Base-by-base conservation (phyloP, 192 early-diverging fungal genomes). In the Coemansia sp. region DNA sequence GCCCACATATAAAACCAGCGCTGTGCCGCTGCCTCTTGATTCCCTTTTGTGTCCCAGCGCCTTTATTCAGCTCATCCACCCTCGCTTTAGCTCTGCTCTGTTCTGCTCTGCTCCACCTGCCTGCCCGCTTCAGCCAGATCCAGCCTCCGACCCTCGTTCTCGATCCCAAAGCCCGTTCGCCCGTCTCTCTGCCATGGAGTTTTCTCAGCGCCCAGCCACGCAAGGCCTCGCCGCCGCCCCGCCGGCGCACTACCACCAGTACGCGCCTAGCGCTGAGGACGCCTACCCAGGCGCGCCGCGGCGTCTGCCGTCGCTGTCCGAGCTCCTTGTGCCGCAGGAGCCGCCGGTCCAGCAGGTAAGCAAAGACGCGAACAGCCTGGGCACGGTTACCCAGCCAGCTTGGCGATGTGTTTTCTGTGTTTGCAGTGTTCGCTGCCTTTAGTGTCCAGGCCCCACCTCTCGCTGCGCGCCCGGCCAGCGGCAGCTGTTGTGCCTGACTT, bases 191-290 rank as follows among this genome's bases (percentile, higher is more conserved):
- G 23, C 45, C 47, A 78, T 78, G 75, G 75, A 78, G 62, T 78
- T 78, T 59, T 78, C 70, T 10, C 75, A 78, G 67, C 75, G 64
- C 67, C 70, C 75, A 70, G 60, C 35, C 34, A 34, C 69, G 14
- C 66, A 78, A 48, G 63, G 62, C 28, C 61, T 56, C 62, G 72
- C 67, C 58, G 57, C 62, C 24, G 34, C 70, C 13, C 19, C 66
- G 39, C 51, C 62, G 49, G 48, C 75, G 24, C 70, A 72, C 66
- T 59, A 72, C 67, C 57, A 72, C 67, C 57, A 48, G 36, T 68
- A 68, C 53, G 49, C 58, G 55, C 48, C 55, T 39, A 29, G 25
- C 62, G 51, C 55, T 58, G 34, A 7, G 55, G 35, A 71, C 28
- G 27, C 29, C 23, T 68, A 73, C 51, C 29, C 58, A 9, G 62